A percentile compares a stretch with the other conserved stretches of the same genome.
These are phyloP conservation scores for Hypoxylon sp. DNA, from an alignment of 2,329 filamentous ascomycete genomes.

Conservation along the genomic window DNA sequence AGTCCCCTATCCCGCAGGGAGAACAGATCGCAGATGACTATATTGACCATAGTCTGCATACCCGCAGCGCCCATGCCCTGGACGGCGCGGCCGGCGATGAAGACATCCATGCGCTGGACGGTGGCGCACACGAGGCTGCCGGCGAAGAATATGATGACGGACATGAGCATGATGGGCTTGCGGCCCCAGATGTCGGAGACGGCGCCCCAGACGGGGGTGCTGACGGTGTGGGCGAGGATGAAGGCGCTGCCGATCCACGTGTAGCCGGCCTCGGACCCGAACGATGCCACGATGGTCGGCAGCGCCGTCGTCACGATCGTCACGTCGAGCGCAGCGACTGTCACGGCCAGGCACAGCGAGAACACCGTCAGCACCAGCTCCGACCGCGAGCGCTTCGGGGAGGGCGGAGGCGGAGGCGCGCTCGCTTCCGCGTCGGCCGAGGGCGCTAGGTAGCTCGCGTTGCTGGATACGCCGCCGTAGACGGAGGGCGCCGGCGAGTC, in stretches of 20 bases:
- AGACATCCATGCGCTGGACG: constrained; percentile 54
- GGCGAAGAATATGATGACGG: constrained; percentile 59
- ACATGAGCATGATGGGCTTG: constrained; percentile 59
- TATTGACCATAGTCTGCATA: constrained; percentile 60
- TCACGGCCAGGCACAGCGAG: constrained; percentile 52
- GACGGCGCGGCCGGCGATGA: constrained; percentile 57
- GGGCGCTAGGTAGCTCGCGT: neutral
- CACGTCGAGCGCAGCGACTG: constrained; percentile 58
- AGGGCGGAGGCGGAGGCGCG: neutral
- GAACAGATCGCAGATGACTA: constrained; percentile 63
- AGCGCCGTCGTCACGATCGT: constrained; percentile 69
- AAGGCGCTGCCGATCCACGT: constrained; percentile 81
- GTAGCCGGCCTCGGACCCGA: constrained; percentile 71
- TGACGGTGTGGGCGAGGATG: constrained; percentile 72
- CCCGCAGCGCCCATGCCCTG: constrained; percentile 63
- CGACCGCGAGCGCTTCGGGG: neutral
- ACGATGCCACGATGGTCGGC: constrained; percentile 65
- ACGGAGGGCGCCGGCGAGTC: neutral
- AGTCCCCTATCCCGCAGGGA: constrained; percentile 55
- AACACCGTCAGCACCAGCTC: constrained; percentile 33
- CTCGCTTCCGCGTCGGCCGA: neutral
- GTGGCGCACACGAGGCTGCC: constrained; percentile 60
- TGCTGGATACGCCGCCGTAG: neutral
- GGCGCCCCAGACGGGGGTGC: constrained; percentile 74
- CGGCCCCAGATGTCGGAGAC: constrained; percentile 66